Conservation (phyloP, 768 basidiomycete genomes). For the Tricholoma furcatifolium region DNA sequence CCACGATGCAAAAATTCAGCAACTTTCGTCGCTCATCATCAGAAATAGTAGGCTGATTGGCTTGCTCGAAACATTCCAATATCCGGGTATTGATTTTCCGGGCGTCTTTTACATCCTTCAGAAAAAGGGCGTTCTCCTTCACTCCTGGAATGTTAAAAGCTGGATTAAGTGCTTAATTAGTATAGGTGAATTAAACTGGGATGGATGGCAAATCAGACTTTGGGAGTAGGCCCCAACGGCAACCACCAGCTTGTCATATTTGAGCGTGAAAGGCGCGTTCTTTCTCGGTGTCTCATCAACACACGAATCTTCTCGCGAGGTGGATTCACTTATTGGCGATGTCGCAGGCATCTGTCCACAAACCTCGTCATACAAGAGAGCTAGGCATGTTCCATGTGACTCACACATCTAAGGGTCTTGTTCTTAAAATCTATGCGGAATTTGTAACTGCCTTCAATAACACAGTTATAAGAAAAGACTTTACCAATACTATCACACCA, state of each 20-base stretch:
- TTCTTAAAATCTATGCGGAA: constrained; percentile 6
- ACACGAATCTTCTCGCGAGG: not conserved
- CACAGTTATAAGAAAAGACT: constrained; percentile 2
- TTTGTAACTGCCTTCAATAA: not conserved
- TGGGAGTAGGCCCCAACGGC: constrained; percentile 86
- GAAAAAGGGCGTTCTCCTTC: constrained; percentile 78
- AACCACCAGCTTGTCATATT: constrained; percentile 81
- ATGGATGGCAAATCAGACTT: constrained; percentile 44
- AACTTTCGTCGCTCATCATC: constrained; percentile 74
- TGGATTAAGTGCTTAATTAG: constrained; percentile 21
- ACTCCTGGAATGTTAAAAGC: constrained; percentile 75
- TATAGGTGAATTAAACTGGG: not conserved
- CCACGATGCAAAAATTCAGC: constrained; percentile 86
- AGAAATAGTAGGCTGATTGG: constrained; percentile 74
- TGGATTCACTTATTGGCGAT: not conserved
- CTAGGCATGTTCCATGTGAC: not conserved
- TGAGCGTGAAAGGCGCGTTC: constrained; percentile 49
- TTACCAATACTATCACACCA: constrained; percentile 75
- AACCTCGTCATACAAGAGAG: not conserved
- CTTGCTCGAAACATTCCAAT: constrained; percentile 89
- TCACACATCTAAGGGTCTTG: constrained; percentile 9
- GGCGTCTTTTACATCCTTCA: constrained; percentile 80
- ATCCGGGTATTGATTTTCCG: constrained; percentile 68
- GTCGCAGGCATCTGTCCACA: constrained; percentile 11
- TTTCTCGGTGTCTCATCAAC: constrained; percentile 27